Base-by-base conservation (phyloP, 768 basidiomycete genomes). In the Pleurotus cornucopiae region DNA sequence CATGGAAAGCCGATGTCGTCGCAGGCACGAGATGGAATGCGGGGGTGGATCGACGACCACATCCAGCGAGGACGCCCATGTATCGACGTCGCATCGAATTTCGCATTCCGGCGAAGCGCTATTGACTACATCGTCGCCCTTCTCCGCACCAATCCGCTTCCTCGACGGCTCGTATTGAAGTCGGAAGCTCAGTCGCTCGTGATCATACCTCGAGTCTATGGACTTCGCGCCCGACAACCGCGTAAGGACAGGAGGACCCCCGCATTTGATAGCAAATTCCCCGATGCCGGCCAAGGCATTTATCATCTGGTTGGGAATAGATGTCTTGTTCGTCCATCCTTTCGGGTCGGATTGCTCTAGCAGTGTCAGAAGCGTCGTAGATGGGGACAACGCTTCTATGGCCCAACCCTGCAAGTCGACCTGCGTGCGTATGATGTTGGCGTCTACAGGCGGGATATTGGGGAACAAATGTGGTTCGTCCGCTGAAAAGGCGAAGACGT, bases 381-480 rank as follows among this genome's bases (percentile, higher is more conserved):
- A 98, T 0, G 96, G 97, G 0, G 95, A 98, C 6, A 99, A 76
- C 0, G 90, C 82, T 70, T 98, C 96, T 62, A 99, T 94, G 0
- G 96, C 91, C 91, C 95, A 98, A 46, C 96, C 97, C 72, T 94
- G 94, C n/a, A 99, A 76, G 67, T 97, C 94, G n/a, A 96, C 87
- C 68, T 98, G 95, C 0, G 91, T 92, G 5, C 95, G 88, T 59
- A 97, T 96, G 49, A 89, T 80, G 61, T 82, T 88, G 0, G 89
- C 85, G 48, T 90, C 91, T 1, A 71, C 75, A 9, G 75, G 75
- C 46, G 80, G 91, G 60, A 83, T 80, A 58, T 76, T 80, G 0
- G 92, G 88, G 70, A 98, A 97, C 12, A 97, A 78, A 55, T 89
- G 84, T 51, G 82, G 82, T 61, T 98, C 93, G 61, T 98, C 94